Base-by-base conservation (phyloP, 805 yeast species). In the Scheffersomyces spartinae region DNA sequence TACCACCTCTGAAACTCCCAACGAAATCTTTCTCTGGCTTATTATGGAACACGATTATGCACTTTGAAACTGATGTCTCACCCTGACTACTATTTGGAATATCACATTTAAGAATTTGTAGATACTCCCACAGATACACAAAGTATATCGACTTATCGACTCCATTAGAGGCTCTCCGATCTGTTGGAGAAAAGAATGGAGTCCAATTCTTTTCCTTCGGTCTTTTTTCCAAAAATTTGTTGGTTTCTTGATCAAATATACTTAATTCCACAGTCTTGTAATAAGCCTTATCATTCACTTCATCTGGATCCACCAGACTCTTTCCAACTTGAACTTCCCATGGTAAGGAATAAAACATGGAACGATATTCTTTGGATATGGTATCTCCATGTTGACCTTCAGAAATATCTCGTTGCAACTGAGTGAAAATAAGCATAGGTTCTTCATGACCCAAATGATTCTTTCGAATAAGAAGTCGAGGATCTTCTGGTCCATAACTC, bases 1-100 rank as follows among this genome's bases (percentile, higher is more conserved):
- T 51, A 3, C 60, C 62, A 5, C 62, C 62, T 30, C 59, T 30
- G 13, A 55, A 41, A 3, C 53, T 49, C 2, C 60, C 61, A 9
- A 49, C 49, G 12, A 15, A 17, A 8, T 18, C 15, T 17, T 22
- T 17, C 5, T n/a, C n/a, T n/a, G n/a, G n/a, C n/a, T n/a, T n/a
- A n/a, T n/a, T n/a, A n/a, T n/a, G n/a, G n/a, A n/a, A n/a, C n/a
- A n/a, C n/a, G n/a, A n/a, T n/a, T n/a, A n/a, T n/a, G n/a, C n/a
- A n/a, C n/a, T n/a, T n/a, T n/a, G n/a, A n/a, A n/a, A n/a, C n/a
- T n/a, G n/a, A n/a, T n/a, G n/a, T n/a, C n/a, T n/a, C n/a, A n/a
- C n/a, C n/a, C n/a, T n/a, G n/a, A n/a, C n/a, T n/a, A n/a, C n/a
- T n/a, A n/a, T n/a, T n/a, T n/a, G n/a, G n/a, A 7, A 36, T 9